phyloP scores from a whole-genome alignment of 495 filamentous ascomycete species.

The Glarea lozoyensis region DNA sequence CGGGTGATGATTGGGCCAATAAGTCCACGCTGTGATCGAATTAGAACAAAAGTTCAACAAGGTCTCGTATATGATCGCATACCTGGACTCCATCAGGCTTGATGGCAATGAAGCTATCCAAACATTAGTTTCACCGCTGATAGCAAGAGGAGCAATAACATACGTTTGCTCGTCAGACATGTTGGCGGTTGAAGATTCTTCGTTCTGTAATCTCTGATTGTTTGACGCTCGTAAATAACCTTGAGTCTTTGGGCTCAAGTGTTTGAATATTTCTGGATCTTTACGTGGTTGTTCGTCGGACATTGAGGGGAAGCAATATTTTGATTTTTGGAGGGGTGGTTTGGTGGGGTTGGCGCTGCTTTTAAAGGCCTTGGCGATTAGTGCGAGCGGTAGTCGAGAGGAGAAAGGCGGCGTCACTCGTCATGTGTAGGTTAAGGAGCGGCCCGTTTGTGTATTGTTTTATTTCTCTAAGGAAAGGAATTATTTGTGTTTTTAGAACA shows the following conservation, averaged over 20 bases:
- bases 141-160: slow-evolving; percentile 29
- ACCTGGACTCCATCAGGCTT: slow-evolving; percentile 99
- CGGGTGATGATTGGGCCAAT: slow-evolving; percentile 92
- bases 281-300: slow-evolving; percentile 20
- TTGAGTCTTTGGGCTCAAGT: slow-evolving; percentile 39
- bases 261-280: slow-evolving; percentile 35
- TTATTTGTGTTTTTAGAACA: no score
- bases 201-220: slow-evolving; percentile 25
- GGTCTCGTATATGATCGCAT: slow-evolving; percentile 25
- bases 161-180: slow-evolving; percentile 95
- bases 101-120: slow-evolving; percentile 89
- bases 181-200: slow-evolving; percentile 40
- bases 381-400: no score
- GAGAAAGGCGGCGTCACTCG: no score
- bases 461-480: no score
- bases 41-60: slow-evolving; percentile 8
- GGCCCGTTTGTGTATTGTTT: no score
- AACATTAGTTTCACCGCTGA: slow-evolving; percentile 37
- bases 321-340: slow-evolving; percentile 21
- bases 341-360: slow-evolving; percentile 16
- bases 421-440: no score
- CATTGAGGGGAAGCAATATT: slow-evolving; percentile 7
- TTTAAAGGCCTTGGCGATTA: no score
- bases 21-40: slow-evolving; percentile 69
- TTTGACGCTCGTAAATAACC: slow-evolving; percentile 29